phyloP scores from a whole-genome alignment of 495 filamentous ascomycete species.

The Lophiostoma macrostomum region DNA sequence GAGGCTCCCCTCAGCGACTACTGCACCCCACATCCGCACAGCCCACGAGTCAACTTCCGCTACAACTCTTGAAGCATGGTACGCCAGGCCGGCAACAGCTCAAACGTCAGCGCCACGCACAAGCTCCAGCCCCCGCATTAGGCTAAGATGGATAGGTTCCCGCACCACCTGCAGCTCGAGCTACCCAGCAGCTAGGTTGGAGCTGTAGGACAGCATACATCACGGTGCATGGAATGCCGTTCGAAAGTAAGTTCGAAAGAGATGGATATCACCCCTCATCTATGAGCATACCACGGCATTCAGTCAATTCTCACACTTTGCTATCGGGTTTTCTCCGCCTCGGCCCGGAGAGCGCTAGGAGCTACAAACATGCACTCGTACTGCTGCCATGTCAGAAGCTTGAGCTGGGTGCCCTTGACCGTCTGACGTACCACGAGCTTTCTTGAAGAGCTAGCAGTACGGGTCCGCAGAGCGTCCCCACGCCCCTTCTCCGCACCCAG shows the following conservation, averaged over 20 bases:
- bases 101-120: constrained; percentile 1
- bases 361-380: too few species aligned
- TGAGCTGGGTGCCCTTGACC: not conserved
- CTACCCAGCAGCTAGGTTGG: constrained; percentile 7
- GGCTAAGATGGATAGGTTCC: constrained; percentile 11
- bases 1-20: not conserved
- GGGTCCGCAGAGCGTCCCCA: constrained; percentile 12
- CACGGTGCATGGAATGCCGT: not conserved
- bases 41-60: not conserved
- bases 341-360: not conserved
- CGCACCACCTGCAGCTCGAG: constrained; percentile 11
- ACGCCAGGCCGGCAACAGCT: not conserved
- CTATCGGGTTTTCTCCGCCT: not conserved
- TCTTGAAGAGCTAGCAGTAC: constrained; percentile 8
- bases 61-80: not conserved
- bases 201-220: constrained; percentile 15
- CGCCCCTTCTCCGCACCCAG: constrained; percentile 15
- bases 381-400: not conserved
- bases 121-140: constrained; percentile 17
- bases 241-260: not conserved
- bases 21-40: constrained; percentile 22
- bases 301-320: not conserved
- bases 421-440: constrained; percentile 6
- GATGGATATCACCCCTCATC: not conserved
- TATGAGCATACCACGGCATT: not conserved